These are phyloP conservation scores for Colletotrichum tofieldiae DNA, from an alignment of 2,329 filamentous ascomycete species.

Conservation along the genomic window DNA sequence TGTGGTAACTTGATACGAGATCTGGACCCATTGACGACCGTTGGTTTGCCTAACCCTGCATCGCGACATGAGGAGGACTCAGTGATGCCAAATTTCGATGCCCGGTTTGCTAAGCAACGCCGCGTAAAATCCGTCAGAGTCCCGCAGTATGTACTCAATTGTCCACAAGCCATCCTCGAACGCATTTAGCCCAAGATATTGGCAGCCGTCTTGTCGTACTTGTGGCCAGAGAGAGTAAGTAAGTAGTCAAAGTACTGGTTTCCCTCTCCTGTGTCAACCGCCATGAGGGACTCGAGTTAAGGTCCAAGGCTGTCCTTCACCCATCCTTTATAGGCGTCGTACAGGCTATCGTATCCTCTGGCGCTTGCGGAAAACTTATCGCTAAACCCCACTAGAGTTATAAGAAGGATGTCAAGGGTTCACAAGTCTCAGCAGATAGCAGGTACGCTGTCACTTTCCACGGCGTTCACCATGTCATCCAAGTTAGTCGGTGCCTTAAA, in stretches of 20 bases:
- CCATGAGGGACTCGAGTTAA: background rate
- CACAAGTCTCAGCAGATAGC: background rate
- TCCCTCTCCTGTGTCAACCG: background rate
- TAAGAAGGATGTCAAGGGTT: background rate
- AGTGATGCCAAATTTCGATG: background rate
- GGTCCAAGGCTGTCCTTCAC: background rate
- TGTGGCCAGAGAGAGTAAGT: background rate
- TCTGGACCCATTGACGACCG: background rate
- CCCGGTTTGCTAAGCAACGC: background rate
- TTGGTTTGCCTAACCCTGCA: background rate
- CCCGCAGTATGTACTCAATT: background rate
- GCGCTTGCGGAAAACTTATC: background rate
- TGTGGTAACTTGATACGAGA: background rate
- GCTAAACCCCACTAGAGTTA: background rate
- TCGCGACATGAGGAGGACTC: background rate
- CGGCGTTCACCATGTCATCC: background rate
- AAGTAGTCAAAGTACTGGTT: background rate
- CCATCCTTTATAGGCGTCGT: background rate
- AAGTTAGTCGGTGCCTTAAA: background rate
- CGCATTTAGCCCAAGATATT: background rate
- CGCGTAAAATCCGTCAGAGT: background rate
- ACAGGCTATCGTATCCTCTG: background rate
- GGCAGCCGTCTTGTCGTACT: background rate
- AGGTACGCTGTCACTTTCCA: background rate
- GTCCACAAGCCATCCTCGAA: background rate